Percentiles rank a stretch among this genome's conserved stretches.
These are phyloP conservation scores for Paspalum notatum DNA, from an alignment of 176 grass and related monocot genomes.

Conservation along the genomic window DNA sequence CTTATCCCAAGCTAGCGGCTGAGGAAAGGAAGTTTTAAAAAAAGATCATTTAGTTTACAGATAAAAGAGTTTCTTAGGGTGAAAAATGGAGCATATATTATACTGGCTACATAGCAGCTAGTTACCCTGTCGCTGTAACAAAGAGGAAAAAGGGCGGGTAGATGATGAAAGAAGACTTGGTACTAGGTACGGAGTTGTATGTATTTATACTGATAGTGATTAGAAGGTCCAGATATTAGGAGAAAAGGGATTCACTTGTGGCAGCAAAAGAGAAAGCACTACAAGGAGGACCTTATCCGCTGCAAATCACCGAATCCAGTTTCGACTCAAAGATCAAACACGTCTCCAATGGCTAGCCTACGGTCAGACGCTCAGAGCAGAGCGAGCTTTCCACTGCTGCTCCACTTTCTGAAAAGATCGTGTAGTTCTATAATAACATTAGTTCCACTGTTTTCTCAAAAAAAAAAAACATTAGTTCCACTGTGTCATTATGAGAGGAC, in stretches of 20 bases:
- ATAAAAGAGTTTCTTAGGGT: not conserved
- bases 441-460: too few relatives aligned
- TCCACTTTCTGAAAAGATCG: constrained; percentile 2
- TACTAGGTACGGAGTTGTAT: not conserved
- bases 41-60: too few relatives aligned
- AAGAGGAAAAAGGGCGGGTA: not conserved
- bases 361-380: not conserved
- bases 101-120: not conserved
- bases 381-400: not conserved
- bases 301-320: not conserved
- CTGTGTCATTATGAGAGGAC: constrained; percentile 6
- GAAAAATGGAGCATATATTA: not conserved
- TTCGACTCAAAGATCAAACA: not conserved
- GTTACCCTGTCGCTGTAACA: not conserved
- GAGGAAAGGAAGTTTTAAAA: not conserved
- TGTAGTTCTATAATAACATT: not conserved
- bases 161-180: not conserved
- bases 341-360: not conserved
- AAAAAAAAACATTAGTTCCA: not conserved
- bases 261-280: constrained; percentile 25
- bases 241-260: constrained; percentile 13
- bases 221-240: constrained; percentile 26
- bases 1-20: not conserved
- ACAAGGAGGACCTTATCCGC: constrained; percentile 16
- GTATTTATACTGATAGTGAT: constrained; percentile 12